Evolutionary conservation across 2,329 filamentous ascomycete species (phyloP).

Genomic region (Clonostachys rhizophaga): DNA sequence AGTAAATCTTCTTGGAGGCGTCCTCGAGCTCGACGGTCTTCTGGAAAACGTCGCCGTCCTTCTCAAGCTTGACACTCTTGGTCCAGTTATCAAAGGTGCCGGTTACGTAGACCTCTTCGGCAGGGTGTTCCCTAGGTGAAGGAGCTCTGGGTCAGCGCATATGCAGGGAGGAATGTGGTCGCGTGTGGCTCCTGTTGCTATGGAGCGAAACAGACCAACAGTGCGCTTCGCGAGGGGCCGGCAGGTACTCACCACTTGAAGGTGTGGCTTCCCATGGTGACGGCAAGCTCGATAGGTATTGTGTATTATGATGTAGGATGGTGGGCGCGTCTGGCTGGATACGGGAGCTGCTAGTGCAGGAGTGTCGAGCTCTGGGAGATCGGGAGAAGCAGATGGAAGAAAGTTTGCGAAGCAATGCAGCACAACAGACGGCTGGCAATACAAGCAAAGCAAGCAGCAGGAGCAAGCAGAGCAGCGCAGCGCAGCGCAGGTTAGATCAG

Average conservation of each 20-base stretch:
- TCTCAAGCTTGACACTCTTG: conserved; percentile 79
- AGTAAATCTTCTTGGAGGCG: conserved; percentile 70
- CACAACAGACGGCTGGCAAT: no score
- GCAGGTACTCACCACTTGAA: conserved; percentile 60
- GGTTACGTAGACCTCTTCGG: conserved; percentile 87
- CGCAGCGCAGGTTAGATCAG: no score
- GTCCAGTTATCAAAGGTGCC: conserved; percentile 95
- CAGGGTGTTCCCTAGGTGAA: conserved; percentile 67
- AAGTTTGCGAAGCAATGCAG: no score
- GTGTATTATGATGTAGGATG: no score
- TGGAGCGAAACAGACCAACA: not conserved
- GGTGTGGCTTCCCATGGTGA: conserved; percentile 60
- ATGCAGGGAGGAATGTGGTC: not conserved
- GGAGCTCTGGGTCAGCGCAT: not conserved
- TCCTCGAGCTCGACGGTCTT: conserved; percentile 74
- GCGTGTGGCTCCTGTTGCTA: not conserved
- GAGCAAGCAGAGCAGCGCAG: no score
- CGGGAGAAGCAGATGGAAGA: no score
- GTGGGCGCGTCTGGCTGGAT: no score
- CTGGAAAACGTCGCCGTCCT: conserved; percentile 67
- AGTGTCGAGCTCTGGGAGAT: no score
- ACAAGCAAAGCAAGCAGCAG: no score
- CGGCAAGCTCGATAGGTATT: no score
- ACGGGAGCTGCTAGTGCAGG: no score
- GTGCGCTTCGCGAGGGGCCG: conserved; percentile 4